Evolutionary conservation across 257 asterid genomes (phyloP), one percentile per base, ranked within the genome.

Genomic region (Nicotiana tabacum): DNA sequence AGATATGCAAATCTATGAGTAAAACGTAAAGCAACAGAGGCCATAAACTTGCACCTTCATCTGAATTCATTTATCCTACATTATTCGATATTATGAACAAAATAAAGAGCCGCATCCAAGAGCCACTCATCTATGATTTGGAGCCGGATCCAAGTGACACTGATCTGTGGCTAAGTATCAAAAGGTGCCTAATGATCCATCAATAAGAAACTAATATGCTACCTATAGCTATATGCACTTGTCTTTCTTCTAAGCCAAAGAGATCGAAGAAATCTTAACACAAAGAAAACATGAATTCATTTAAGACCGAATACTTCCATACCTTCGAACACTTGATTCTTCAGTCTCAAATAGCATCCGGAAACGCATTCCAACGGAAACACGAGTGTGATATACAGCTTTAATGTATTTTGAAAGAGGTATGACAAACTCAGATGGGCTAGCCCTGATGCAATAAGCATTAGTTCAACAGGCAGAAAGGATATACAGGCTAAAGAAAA

Each of bases 321-420:
- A 94, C 99, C 99, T 96, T 87, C 99, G 97, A 66, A 96, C 98
- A 87, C 97, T 95, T 46, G 99, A 95, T 92, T 95, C 99, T 88
- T 95, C 99, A 80, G 98, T 95, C 88, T 95, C 99, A 88, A 95
- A 95, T 35, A 95, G 94, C 99, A 95, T 95, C 33, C 99, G 90
- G 61, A 95, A 95, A 68, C 99, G 97, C 99, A 95, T 94, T 72
- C 99, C 99, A 82, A 95, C 97, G 16, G 99, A 94, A 84, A 95
- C 95, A 37, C 97, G 97, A 0, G 98, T 95, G 85, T 95, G 98
- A 85, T 92, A 95, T 55, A 94, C 97, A 85, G 99, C 99, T 87
- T 94, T 92, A 57, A 88, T 91, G 87, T 92, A 95, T 91, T 95
- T 95, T 16, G 99, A 89, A 85, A 94, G 96, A 77, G 98, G 92